A percentile compares a stretch with the other conserved stretches of the same genome.
Conservation (phyloP, 306 rosid species). For the Nissolia schottii region DNA sequence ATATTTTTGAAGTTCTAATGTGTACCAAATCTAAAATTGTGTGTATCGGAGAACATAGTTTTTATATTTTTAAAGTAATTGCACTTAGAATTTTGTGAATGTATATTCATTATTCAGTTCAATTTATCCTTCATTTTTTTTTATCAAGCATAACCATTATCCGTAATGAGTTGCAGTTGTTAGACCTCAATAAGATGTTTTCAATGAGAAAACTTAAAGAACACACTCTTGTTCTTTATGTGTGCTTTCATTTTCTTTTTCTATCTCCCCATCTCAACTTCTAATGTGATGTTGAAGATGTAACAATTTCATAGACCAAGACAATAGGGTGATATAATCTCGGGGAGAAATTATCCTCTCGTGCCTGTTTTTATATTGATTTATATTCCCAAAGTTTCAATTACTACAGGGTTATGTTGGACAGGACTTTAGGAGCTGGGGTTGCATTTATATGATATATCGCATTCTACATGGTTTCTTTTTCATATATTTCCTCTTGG, state of each 20-base stretch:
- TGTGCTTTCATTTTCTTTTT: no score
- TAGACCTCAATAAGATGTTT: not conserved
- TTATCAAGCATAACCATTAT: slow-evolving; percentile 1
- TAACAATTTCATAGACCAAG: not conserved
- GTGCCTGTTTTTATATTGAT: not conserved
- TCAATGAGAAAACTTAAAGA: not conserved
- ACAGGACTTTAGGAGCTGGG: not conserved
- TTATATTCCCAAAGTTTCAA: not conserved
- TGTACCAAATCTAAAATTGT: not conserved
- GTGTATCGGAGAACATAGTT: not conserved
- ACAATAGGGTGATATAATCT: not conserved
- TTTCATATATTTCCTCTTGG: not conserved
- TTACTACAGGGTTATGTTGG: no score
- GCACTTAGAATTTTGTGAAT: not conserved
- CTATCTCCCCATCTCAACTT: no score
- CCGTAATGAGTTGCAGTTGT: not conserved
- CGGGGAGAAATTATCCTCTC: not conserved
- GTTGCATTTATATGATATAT: not conserved
- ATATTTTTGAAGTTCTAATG: not conserved
- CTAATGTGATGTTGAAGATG: not conserved
- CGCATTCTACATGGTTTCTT: not conserved
- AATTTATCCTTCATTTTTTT: not conserved
- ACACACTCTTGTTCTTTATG: not conserved
- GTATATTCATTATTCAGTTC: not conserved
- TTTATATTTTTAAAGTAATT: not conserved